Percentiles rank a stretch among this genome's conserved stretches.
These are phyloP conservation scores for Pseudomassariella vexata DNA, from an alignment of 2,329 filamentous ascomycete species.

Conservation along the genomic window DNA sequence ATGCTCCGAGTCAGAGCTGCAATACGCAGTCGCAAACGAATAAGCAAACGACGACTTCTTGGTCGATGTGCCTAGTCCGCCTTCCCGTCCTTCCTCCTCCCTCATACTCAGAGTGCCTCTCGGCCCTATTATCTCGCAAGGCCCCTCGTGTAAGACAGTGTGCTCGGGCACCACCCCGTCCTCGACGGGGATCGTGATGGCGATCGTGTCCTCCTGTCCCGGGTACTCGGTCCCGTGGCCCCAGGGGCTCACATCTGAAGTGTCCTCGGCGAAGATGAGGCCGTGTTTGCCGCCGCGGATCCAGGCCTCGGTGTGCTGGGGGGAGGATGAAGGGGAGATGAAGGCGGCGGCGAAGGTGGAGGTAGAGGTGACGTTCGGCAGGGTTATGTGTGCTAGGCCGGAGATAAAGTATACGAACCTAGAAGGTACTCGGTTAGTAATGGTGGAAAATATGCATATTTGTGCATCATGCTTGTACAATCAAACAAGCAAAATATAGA, in stretches of 20 bases:
- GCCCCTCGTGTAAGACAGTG: conserved; percentile 31
- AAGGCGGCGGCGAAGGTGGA: too few relatives aligned
- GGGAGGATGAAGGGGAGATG: too few relatives aligned
- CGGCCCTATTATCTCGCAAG: too few relatives aligned
- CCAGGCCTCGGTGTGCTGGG: conserved; percentile 27
- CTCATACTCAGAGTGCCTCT: too few relatives aligned
- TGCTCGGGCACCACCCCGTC: conserved; percentile 29
- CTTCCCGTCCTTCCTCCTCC: too few relatives aligned
- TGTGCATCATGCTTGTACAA: too few relatives aligned
- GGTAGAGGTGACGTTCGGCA: conserved; percentile 27
- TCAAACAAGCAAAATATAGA: too few relatives aligned
- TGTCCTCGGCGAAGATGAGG: conserved; percentile 36
- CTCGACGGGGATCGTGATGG: conserved; percentile 29
- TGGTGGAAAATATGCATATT: background rate
- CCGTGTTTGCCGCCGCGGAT: conserved; percentile 32
- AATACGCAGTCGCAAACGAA: too few relatives aligned
- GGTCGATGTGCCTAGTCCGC: too few relatives aligned
- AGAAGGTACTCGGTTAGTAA: background rate
- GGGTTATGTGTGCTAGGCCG: conserved; percentile 34
- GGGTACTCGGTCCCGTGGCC: conserved; percentile 37
- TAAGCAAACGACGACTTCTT: too few relatives aligned
- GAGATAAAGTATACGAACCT: conserved; percentile 31
- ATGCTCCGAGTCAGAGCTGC: too few relatives aligned
- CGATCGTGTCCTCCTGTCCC: conserved; percentile 28
- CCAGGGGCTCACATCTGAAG: conserved; percentile 26